These are phyloP conservation scores for Adansonia grandidieri DNA, from an alignment of 441 rosid species.

Conservation along the genomic window DNA sequence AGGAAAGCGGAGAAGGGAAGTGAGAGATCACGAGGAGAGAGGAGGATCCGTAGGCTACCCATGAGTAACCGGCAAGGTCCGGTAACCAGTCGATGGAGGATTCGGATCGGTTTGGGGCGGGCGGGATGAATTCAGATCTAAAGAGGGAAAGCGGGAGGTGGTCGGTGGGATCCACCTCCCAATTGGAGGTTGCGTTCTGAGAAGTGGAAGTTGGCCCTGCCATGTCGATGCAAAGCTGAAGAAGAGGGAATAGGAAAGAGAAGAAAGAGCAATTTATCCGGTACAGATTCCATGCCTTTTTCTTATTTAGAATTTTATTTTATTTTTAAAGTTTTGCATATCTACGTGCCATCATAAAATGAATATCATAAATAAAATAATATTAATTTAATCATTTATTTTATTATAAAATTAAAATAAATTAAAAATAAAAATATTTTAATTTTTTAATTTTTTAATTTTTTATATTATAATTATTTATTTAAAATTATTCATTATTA, in stretches of 20 bases:
- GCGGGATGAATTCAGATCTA: conserved; percentile 70
- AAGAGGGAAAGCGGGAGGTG: conserved; percentile 22
- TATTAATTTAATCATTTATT: too few species aligned
- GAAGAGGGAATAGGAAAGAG: not conserved
- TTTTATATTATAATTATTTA: too few species aligned
- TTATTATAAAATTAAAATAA: too few species aligned
- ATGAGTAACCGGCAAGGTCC: conserved; percentile 84
- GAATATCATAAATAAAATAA: too few species aligned
- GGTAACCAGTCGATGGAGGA: conserved; percentile 88
- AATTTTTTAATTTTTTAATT: too few species aligned
- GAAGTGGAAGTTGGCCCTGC: conserved; percentile 17
- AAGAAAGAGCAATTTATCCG: not conserved
- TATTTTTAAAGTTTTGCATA: too few species aligned
- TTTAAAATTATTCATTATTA: too few species aligned
- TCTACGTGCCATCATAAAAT: too few species aligned
- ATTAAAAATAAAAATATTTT: too few species aligned
- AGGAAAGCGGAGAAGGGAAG: conserved; percentile 83
- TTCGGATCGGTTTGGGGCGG: conserved; percentile 68
- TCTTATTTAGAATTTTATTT: not conserved
- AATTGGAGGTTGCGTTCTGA: not conserved
- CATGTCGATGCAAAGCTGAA: conserved; percentile 3
- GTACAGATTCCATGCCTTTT: not conserved
- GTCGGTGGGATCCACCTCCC: conserved; percentile 19
- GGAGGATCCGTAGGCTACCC: conserved; percentile 95
- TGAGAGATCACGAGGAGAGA: conserved; percentile 87